Evolutionary conservation across 495 filamentous ascomycete genomes (phyloP), one percentile per base, ranked within the genome.

Genomic region (Penicillium bialowiezense): DNA sequence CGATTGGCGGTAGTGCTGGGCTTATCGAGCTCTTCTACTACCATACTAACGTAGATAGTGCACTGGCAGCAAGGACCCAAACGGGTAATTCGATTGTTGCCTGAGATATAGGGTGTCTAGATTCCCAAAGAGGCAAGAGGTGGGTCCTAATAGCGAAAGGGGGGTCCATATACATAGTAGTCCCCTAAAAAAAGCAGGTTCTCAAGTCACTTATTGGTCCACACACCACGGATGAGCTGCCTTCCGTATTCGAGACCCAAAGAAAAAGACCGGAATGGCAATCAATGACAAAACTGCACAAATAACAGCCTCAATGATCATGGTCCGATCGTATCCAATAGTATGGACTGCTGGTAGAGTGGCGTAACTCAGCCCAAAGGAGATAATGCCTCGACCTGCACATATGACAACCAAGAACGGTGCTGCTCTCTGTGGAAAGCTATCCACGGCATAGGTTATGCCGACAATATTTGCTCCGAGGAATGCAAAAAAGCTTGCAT

Each of bases 291-390:
- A 24, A 3, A 36, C 35, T 7, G 15, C 52, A 37, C 52, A 55
- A 10, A 55, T 55, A n/a, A 51, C 31, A 1, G 20, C 41, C 31
- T 55, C 52, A 9, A 51, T 31, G 38, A 55, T 42, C 52, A 55
- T 55, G 3, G 52, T 55, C 8, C 49, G 28, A 74, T 46, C 90
- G 60, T 90, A 95, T 0, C 90, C 90, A 44, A 95, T 85, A 2
- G 89, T 92, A 5, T 88, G 70, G 44, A 92, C 73, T 12, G 83
- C 80, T 8, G 83, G 82, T 59, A 88, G 91, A 3, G 85, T 64
- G 64, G 91, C 91, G 64, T 92, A 95, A 68, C 51, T 32, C 74
- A 65, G 19, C 52, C 54, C 87, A 34, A 91, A 63, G 1, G 54
- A 58, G 18, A 63, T 63, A 14, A 60, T 14, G 1, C 60, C 60